Base-by-base conservation (phyloP, 2,329 filamentous ascomycete species). In the Trichoderma arundinaceum region DNA sequence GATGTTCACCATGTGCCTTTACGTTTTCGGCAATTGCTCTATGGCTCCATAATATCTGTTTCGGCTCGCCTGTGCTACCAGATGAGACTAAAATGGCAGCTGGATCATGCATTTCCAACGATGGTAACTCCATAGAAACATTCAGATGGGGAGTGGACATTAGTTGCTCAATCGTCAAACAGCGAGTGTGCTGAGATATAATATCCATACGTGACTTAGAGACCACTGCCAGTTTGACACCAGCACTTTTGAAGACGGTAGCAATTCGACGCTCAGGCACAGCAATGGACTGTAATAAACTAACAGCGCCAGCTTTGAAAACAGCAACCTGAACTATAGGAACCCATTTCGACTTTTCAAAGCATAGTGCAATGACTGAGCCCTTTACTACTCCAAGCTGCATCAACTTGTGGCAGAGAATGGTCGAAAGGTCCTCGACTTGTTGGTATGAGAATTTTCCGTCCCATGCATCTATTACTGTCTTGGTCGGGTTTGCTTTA, bases 21-120 rank as follows among this genome's bases (percentile, higher is more conserved):
- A 46, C 41, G 13, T 64, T 64, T 35, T 38, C 61, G 0, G 61
- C 22, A 9, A 64, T 7, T 13, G 38, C 28, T 57, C 51, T 22
- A 53, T 64, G 61, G 8, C 10, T 64, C 61, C 61, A 64, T 17
- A 56, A 49, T 19, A 64, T 64, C 19, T 64, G 61, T 35, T 64
- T 64, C 57, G 61, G 61, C 33, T 64, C 61, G 15, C 61, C 61
- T n/a, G 61, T 64, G 32, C 49, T 64, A 13, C 61, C 61, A 28
- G 61, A 64, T 35, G 61, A 64, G 17, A 64, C 61, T 7, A 64
- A 17, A 33, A 56, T 64, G 10, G 61, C 48, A 48, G 61, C 61
- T 17, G 61, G 49, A 56, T 64, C 61, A 38, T 41, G 22, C 49
- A 57, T 44, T 7, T 57, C n/a, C 28, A 64, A 13, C 7, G 28